Base-by-base conservation (phyloP, 2,329 filamentous ascomycete species). In the Endothia cerciana region DNA sequence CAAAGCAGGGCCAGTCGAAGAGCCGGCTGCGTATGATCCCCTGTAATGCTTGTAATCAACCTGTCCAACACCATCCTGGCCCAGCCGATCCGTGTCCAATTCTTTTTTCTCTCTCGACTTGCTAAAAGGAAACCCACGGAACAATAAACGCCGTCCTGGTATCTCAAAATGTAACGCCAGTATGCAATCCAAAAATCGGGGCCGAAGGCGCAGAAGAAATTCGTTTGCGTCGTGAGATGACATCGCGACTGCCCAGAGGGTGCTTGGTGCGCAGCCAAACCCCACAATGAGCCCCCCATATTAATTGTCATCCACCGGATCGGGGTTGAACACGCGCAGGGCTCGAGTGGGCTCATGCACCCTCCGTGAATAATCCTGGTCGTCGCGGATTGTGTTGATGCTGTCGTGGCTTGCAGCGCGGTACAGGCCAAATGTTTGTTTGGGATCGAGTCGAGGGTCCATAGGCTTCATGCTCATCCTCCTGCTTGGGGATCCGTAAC, bases 391-490 rank as follows among this genome's bases (percentile, higher is more conserved):
- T 1, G 87, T 89, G 70, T 85, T 85, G 72, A 90, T 77, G 72
- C 87, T 89, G 73, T 89, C 87, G 68, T 83, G 83, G 71, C 87
- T 89, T 33, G 80, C 79, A 55, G 77, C 77, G 22, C 84, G 77
- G 73, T 89, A 89, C 15, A 88, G 77, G 22, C 83, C 83, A 43
- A 82, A 80, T 58, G 84, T 82, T 25, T 63, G 61, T 68, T 85
- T 88, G 0, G 87, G 87, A 71, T 89, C 85, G 78, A 89, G 83
- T 55, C 87, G 81, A 40, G 87, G 87, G 72, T 90, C 87, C 63
- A 88, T 82, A 10, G 85, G 84, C 79, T 85, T 82, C 62, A 89
- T 63, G 64, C 66, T 68, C 53, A 68, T 45, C 56, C 66, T 74
- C 55, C 80, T 79, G 73, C 83, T 85, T 17, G 51, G 59, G 25